These are phyloP conservation scores for Sporothrix sp. DNA, from an alignment of 2,329 filamentous ascomycete genomes.

Conservation along the genomic window DNA sequence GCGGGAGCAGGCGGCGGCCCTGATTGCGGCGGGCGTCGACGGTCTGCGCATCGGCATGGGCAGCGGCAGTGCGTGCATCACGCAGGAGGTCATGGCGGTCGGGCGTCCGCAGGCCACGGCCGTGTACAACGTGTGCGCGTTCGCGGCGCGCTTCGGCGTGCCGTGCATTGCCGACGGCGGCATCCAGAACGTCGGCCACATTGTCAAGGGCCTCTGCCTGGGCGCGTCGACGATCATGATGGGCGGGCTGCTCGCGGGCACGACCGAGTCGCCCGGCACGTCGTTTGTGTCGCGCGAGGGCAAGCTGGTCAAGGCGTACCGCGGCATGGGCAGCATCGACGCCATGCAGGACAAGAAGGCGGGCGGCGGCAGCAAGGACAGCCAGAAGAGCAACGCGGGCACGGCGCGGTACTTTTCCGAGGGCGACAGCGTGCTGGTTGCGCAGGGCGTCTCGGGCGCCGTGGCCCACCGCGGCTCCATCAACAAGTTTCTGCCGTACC, in stretches of 20 bases:
- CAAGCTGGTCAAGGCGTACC: conserved; percentile 97
- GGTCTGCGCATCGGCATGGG: conserved; percentile 98
- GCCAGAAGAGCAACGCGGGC: conserved; percentile 78
- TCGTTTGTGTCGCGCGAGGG: conserved; percentile 95
- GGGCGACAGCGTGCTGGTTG: conserved; percentile 86
- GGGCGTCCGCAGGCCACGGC: conserved; percentile 91
- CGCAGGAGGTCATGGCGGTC: conserved; percentile 98
- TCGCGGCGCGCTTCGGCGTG: conserved; percentile 87
- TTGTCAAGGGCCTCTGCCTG: conserved; percentile 93
- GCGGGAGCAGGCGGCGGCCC: conserved; percentile 81
- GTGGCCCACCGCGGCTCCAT: conserved; percentile 76
- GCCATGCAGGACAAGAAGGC: conserved; percentile 99
- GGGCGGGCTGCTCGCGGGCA: conserved; percentile 94
- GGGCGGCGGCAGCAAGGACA: conserved; percentile 60
- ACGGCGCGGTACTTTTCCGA: conserved; percentile 98
- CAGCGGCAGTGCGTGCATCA: conserved; percentile 95
- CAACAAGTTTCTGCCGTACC: conserved; percentile 91
- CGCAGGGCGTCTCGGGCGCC: conserved; percentile 87
- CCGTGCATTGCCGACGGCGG: conserved; percentile 97
- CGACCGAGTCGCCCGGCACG: conserved; percentile 91
- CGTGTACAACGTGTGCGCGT: conserved; percentile 80
- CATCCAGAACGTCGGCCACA: conserved; percentile 97
- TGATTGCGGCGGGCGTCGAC: conserved; percentile 91
- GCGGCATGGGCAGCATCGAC: conserved; percentile 97
- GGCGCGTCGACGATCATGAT: conserved; percentile 98